Evolutionary conservation across 805 yeast species (phyloP).

Genomic region (Dipodascus geniculatus): DNA sequence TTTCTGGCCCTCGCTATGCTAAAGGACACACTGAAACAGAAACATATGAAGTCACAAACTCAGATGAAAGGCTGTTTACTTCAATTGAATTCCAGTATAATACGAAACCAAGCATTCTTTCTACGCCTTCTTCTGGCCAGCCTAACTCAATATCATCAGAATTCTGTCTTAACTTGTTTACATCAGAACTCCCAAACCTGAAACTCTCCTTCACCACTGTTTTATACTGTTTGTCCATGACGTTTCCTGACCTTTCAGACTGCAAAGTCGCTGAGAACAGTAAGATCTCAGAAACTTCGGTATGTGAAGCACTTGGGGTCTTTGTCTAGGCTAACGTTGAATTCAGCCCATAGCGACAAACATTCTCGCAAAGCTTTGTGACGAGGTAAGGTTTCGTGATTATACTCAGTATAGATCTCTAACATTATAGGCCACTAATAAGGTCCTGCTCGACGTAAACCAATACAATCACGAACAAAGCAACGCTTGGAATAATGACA

Average conservation of each 20-base stretch:
- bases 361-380: not conserved
- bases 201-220: not conserved
- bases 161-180: not conserved
- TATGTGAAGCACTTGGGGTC: not conserved
- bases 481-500: constrained; percentile 2
- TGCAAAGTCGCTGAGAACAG: not conserved
- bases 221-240: not conserved
- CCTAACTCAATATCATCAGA: too few relatives aligned
- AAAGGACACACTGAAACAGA: too few relatives aligned
- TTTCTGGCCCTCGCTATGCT: too few relatives aligned
- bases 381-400: not conserved
- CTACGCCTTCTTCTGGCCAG: too few relatives aligned
- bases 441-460: not conserved
- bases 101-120: too few relatives aligned
- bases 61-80: too few relatives aligned
- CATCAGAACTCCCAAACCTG: not conserved
- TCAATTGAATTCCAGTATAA: too few relatives aligned
- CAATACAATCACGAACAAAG: constrained; percentile 3
- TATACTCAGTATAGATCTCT: too few relatives aligned
- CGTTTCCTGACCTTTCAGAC: not conserved
- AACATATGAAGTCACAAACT: too few relatives aligned
- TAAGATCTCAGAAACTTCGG: not conserved
- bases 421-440: not conserved
- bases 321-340: not conserved
- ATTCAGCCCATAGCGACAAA: not conserved